phyloP scores from a whole-genome alignment of 768 basidiomycete species.

The Mycena pura region DNA sequence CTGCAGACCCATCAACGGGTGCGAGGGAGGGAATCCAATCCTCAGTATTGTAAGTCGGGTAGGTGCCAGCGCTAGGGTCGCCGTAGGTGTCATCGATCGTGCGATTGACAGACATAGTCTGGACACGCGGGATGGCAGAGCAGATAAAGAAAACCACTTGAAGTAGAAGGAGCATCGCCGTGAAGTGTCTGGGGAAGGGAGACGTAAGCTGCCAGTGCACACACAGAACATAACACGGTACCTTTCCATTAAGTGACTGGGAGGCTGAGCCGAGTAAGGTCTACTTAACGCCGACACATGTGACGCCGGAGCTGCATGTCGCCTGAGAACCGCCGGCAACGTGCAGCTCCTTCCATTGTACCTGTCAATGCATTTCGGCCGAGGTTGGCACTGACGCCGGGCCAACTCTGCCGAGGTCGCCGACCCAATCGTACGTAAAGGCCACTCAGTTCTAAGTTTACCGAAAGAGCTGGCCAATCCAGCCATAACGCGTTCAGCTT shows the following conservation, averaged over 20 bases:
- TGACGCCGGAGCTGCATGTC: no score
- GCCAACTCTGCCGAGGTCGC: no score
- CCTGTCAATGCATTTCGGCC: no score
- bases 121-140: conserved; percentile 8
- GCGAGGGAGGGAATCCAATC: conserved; percentile 10
- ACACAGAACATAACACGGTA: conserved; percentile 9
- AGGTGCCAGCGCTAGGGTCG: conserved; percentile 6
- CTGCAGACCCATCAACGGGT: conserved; percentile 2
- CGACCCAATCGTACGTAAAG: no score
- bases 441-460: no score
- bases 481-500: no score
- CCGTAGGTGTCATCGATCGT: conserved; percentile 16
- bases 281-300: conserved; percentile 8
- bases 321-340: no score
- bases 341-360: no score
- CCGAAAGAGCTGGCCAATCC: no score
- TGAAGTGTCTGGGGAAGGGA: conserved; percentile 8
- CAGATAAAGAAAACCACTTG: conserved; percentile 8
- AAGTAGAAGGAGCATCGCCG: conserved; percentile 14
- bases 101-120: conserved; percentile 16
- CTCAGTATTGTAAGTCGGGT: conserved; percentile 10
- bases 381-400: no score
- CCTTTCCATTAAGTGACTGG: not conserved
- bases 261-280: not conserved
- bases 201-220: conserved; percentile 8